These are phyloP conservation scores for Fusarium irregulare DNA, from an alignment of 2,329 filamentous ascomycete species.

Conservation along the genomic window DNA sequence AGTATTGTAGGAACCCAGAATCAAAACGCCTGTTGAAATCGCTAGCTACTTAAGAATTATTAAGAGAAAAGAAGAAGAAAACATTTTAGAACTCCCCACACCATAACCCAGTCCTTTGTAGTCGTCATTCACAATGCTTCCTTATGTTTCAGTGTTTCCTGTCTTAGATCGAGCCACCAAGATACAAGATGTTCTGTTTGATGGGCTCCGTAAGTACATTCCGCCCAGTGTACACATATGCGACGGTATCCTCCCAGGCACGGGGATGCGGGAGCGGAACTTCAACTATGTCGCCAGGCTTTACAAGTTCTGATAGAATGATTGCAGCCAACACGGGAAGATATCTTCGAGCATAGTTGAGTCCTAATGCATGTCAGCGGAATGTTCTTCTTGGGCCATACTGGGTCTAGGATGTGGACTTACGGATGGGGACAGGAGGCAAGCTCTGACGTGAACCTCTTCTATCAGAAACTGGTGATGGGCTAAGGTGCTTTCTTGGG, in stretches of 20 bases:
- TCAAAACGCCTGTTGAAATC: not conserved
- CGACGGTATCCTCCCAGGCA: constrained; percentile 66
- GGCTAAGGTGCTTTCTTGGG: not conserved
- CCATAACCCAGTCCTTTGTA: not conserved
- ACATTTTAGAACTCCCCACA: not conserved
- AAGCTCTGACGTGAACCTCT: constrained; percentile 23
- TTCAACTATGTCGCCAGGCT: constrained; percentile 65
- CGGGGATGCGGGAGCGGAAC: constrained; percentile 68
- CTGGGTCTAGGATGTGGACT: constrained; percentile 5
- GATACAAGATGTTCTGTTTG: constrained; percentile 64
- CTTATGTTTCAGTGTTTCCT: not conserved
- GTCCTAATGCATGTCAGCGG: constrained; percentile 40
- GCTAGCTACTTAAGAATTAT: constrained; percentile 10
- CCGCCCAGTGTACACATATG: constrained; percentile 65
- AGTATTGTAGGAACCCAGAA: not conserved
- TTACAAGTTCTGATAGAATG: constrained; percentile 65
- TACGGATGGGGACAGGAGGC: constrained; percentile 41
- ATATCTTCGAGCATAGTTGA: constrained; percentile 48
- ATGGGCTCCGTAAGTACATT: constrained; percentile 58
- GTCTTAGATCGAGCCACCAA: constrained; percentile 61
- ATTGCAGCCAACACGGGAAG: constrained; percentile 67
- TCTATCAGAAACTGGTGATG: constrained; percentile 12
- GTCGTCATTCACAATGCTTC: not conserved
- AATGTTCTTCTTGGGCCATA: not conserved
- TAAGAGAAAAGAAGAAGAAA: not conserved